Percentiles rank a stretch among this genome's conserved stretches.
Evolutionary conservation across 1,139 yeast species (phyloP).

Genomic region (Hanseniaspora uvarum): DNA sequence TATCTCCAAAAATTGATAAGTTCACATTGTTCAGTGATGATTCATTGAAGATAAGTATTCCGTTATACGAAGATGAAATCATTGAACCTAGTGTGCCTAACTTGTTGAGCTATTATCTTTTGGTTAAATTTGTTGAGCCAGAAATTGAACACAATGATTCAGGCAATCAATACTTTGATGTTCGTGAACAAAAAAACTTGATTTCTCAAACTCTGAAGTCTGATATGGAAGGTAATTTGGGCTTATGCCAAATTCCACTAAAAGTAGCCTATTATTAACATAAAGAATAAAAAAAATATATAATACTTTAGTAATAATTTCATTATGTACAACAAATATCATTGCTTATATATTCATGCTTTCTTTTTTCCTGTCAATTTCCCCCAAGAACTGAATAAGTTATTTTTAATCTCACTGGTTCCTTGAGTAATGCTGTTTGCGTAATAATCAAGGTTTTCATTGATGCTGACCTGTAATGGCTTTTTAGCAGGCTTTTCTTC

Average conservation of each 20-base stretch:
- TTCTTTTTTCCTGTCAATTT: constrained; percentile 2
- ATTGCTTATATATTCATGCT: not conserved
- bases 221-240: constrained; percentile 1
- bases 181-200: not conserved
- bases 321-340: too few relatives aligned
- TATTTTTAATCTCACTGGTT: not conserved
- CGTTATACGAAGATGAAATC: not conserved
- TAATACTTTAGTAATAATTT: too few relatives aligned
- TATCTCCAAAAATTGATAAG: constrained; percentile 9
- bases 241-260: constrained; percentile 10
- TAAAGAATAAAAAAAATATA: not conserved
- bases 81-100: not conserved
- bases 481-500: not conserved
- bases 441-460: constrained; percentile 1
- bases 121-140: constrained; percentile 13
- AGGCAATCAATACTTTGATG: not conserved
- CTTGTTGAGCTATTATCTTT: not conserved
- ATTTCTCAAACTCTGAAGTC: not conserved
- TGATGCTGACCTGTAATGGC: not conserved
- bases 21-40: not conserved
- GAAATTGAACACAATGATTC: not conserved
- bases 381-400: not conserved
- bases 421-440: not conserved
- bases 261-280: not conserved
- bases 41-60: not conserved